Evolutionary conservation across 2,329 filamentous ascomycete species (phyloP).

Genomic region (Didymella sp.): DNA sequence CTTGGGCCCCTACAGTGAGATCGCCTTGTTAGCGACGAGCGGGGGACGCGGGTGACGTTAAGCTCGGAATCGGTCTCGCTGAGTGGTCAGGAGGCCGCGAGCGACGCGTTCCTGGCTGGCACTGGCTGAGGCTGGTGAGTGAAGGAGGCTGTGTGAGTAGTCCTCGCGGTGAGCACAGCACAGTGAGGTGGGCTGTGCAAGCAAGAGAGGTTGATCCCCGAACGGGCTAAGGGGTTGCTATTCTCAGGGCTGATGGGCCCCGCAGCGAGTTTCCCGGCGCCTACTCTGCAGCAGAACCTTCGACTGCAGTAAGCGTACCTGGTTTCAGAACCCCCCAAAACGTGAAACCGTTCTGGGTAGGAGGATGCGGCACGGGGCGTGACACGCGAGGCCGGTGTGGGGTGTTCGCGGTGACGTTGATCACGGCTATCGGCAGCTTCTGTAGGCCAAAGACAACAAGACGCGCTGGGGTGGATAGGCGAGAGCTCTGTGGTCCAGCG

Average conservation of each 20-base stretch:
- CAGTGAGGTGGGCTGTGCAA: constrained; percentile 25
- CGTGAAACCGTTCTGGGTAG: constrained; percentile 27
- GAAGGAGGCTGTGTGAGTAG: constrained; percentile 38
- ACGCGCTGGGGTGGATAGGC: neutral
- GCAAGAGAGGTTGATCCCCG: constrained; percentile 15
- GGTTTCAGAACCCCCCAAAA: constrained; percentile 30
- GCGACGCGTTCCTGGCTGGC: constrained; percentile 31
- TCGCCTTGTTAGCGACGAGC: constrained; percentile 19
- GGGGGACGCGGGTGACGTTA: constrained; percentile 17
- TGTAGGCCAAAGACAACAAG: constrained; percentile 2
- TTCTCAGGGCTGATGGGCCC: constrained; percentile 14
- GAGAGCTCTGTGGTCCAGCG: neutral
- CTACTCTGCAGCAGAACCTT: constrained; percentile 20
- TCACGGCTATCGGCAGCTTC: constrained; percentile 13
- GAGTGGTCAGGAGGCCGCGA: constrained; percentile 33
- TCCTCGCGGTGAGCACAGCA: constrained; percentile 25
- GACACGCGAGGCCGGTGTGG: constrained; percentile 24
- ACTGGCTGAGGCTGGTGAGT: constrained; percentile 38
- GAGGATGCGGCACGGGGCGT: constrained; percentile 16
- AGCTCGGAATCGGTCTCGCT: constrained; percentile 22
- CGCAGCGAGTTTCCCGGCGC: constrained; percentile 21
- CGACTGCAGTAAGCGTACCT: constrained; percentile 25
- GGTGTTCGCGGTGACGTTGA: constrained; percentile 17
- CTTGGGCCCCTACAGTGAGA: constrained; percentile 18
- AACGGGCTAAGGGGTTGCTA: constrained; percentile 12